Percentiles rank a stretch among this genome's conserved stretches.
Evolutionary conservation across 495 filamentous ascomycete genomes (phyloP).

Genomic region (Penicillium coprophilum): DNA sequence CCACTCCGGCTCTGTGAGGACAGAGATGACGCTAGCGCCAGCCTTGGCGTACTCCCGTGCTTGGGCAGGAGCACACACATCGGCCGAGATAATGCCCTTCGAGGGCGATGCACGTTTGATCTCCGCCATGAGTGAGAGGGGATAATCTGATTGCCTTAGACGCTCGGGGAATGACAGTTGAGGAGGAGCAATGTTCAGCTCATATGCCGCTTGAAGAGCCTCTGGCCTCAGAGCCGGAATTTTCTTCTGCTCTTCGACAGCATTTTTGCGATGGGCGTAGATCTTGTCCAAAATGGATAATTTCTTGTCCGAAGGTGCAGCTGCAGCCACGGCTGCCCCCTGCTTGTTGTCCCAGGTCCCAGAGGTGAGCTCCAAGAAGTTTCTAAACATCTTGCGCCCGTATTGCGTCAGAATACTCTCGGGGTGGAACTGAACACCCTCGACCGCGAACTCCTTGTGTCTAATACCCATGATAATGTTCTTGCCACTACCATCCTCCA

Average conservation of each 20-base stretch:
- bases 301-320: slow-evolving; percentile 53
- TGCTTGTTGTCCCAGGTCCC: slow-evolving; percentile 84
- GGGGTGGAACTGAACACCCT: slow-evolving; percentile 96
- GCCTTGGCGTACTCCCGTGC: slow-evolving; percentile 89
- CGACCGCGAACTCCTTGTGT: slow-evolving; percentile 84
- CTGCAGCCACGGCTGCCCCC: slow-evolving; percentile 24
- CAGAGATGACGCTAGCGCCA: slow-evolving; percentile 93
- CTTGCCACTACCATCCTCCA: slow-evolving; percentile 56
- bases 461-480: slow-evolving; percentile 94
- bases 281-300: slow-evolving; percentile 87
- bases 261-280: slow-evolving; percentile 76
- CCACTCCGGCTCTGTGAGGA: slow-evolving; percentile 97
- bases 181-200: slow-evolving; percentile 79
- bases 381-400: slow-evolving; percentile 84
- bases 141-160: slow-evolving; percentile 75
- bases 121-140: slow-evolving; percentile 88
- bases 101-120: slow-evolving; percentile 97
- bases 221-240: slow-evolving; percentile 79
- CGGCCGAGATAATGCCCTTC: slow-evolving; percentile 88
- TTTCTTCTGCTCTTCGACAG: slow-evolving; percentile 79
- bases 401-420: slow-evolving; percentile 94
- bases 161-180: slow-evolving; percentile 79
- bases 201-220: slow-evolving; percentile 85
- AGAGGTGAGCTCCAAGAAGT: slow-evolving; percentile 82
- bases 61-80: slow-evolving; percentile 84